phyloP scores from a whole-genome alignment of 2,329 filamentous ascomycete genomes.

The Penicillium sp. region DNA sequence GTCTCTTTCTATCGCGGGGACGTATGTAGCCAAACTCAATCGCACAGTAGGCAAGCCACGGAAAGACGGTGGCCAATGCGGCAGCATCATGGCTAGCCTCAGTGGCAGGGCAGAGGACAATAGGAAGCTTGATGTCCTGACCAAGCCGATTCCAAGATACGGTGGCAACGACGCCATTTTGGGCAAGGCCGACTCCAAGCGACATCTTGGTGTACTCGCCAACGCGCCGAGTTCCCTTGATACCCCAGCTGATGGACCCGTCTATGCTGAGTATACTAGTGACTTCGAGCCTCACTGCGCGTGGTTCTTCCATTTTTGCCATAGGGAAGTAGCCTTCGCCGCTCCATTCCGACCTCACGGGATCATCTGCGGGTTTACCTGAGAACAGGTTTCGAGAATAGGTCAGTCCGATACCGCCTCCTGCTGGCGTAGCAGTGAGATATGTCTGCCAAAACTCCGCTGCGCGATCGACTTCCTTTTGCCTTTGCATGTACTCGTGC shows the following conservation, averaged over 20 bases:
- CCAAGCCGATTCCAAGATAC: conserved; percentile 41
- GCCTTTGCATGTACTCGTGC: conserved; percentile 9
- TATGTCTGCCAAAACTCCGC: conserved; percentile 35
- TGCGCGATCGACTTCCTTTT: conserved; percentile 19
- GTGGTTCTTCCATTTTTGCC: conserved; percentile 25
- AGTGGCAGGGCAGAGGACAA: conserved; percentile 35
- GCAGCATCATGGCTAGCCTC: conserved; percentile 34
- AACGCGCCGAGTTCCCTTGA: conserved; percentile 36
- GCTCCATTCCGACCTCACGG: conserved; percentile 39
- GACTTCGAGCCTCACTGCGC: conserved; percentile 36
- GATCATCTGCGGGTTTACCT: conserved; percentile 30
- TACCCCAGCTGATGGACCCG: conserved; percentile 31
- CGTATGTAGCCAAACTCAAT: conserved; percentile 42
- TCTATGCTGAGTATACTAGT: conserved; percentile 25
- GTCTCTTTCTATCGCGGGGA: conserved; percentile 35
- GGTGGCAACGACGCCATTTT: conserved; percentile 35
- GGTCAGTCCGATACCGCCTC: conserved; percentile 28
- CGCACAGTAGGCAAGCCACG: conserved; percentile 39
- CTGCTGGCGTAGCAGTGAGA: conserved; percentile 28
- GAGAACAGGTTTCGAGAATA: conserved; percentile 40
- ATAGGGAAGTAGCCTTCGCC: conserved; percentile 38
- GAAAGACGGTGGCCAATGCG: conserved; percentile 34
- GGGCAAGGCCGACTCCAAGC: conserved; percentile 37
- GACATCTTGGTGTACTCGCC: conserved; percentile 39
- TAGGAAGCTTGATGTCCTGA: conserved; percentile 39